Evolutionary conservation across 2,329 filamentous ascomycete genomes (phyloP).

Genomic region (Penicillium thymicola): DNA sequence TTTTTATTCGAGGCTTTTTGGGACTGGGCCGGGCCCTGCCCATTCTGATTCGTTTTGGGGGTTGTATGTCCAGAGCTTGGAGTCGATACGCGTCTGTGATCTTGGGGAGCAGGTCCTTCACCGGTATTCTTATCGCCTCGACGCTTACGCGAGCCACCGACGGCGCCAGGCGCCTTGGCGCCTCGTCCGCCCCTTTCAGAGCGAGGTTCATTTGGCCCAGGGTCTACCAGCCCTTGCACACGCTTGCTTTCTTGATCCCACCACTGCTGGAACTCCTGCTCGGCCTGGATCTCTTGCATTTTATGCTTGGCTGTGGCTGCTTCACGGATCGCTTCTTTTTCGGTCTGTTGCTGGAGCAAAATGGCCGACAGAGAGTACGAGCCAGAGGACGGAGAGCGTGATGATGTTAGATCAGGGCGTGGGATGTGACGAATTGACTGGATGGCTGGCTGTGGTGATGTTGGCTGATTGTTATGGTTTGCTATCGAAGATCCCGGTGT

Average conservation of each 20-base stretch:
- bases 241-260: slow-evolving; percentile 41
- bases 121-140: slow-evolving; percentile 15
- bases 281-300: slow-evolving; percentile 90
- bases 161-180: slow-evolving; percentile 9
- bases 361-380: slow-evolving; percentile 84
- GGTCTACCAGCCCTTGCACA: slow-evolving; percentile 33
- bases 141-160: slow-evolving; percentile 16
- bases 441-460: slow-evolving; percentile 32
- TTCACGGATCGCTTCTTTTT: slow-evolving; percentile 78
- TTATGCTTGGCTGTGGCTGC: slow-evolving; percentile 78
- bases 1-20: slow-evolving; percentile 13
- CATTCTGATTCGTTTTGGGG: slow-evolving; percentile 13
- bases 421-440: slow-evolving; percentile 52
- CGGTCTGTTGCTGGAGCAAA: slow-evolving; percentile 77
- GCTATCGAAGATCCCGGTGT: slow-evolving; percentile 31
- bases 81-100: slow-evolving; percentile 2
- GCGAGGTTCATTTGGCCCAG: slow-evolving; percentile 14
- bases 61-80: slow-evolving; percentile 1
- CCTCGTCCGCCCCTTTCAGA: slow-evolving; percentile 16
- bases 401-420: slow-evolving; percentile 28
- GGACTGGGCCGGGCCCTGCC: slow-evolving; percentile 10
- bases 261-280: slow-evolving; percentile 87
- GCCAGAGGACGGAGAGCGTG: slow-evolving; percentile 55
- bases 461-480: slow-evolving; percentile 20
- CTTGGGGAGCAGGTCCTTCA: slow-evolving; percentile 4